Percentiles rank a stretch among this genome's conserved stretches.
phyloP scores from a whole-genome alignment of 139 green algal genomes.

The Nannochloris sp. region DNA sequence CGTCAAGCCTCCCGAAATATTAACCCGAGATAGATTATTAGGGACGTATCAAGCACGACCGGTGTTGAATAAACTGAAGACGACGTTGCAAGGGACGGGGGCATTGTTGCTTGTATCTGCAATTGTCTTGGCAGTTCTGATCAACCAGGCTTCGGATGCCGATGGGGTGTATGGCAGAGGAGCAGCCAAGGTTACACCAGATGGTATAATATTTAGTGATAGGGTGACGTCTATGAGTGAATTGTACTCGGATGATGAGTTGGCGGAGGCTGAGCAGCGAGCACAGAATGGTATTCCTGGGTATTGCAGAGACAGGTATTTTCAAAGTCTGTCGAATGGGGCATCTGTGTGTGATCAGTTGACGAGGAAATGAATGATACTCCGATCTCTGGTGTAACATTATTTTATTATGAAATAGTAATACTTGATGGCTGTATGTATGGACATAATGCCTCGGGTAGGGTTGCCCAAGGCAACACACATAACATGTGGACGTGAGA shows the following conservation, averaged over 20 bases:
- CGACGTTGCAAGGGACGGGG: constrained; percentile 45
- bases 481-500: no score
- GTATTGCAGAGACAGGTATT: constrained; percentile 50
- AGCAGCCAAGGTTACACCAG: constrained; percentile 4
- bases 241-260: constrained; percentile 49
- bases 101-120: constrained; percentile 30
- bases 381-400: background rate
- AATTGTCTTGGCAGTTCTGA: constrained; percentile 8
- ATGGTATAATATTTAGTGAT: constrained; percentile 25
- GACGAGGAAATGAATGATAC: background rate
- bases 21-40: constrained; percentile 74
- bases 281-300: constrained; percentile 42
- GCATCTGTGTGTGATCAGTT: constrained; percentile 29
- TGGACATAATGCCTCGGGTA: no score
- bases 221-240: constrained; percentile 34
- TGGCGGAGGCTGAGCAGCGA: constrained; percentile 45
- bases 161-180: background rate
- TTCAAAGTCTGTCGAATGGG: constrained; percentile 25
- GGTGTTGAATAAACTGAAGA: background rate
- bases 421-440: no score
- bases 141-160: background rate
- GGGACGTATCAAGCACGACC: constrained; percentile 45
- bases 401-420: no score
- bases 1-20: constrained; percentile 73
- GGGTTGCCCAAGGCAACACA: no score